Percentiles rank a stretch among this genome's conserved stretches.
Conservation (phyloP, 495 filamentous ascomycete species). For the Oidiodendron maius region DNA sequence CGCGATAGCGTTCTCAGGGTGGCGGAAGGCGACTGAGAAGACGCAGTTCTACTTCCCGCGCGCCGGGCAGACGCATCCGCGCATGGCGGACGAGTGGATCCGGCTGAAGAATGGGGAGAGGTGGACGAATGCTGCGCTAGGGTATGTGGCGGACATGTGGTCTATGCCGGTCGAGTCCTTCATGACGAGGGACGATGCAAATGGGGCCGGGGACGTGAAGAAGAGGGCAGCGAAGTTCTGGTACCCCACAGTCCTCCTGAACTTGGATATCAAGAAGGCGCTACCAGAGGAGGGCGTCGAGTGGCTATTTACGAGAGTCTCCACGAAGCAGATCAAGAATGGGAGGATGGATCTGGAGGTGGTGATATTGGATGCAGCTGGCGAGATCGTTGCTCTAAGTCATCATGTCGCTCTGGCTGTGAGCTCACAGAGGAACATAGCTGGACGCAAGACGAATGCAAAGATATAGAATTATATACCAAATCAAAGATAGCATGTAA, state of each 20-base stretch:
- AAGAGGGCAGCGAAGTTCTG: constrained; percentile 41
- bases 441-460: constrained; percentile 14
- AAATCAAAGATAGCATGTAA: too few species aligned
- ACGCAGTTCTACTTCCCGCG: constrained; percentile 51
- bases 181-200: constrained; percentile 7
- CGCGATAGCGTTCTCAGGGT: constrained; percentile 35
- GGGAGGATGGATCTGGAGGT: constrained; percentile 64
- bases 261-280: constrained; percentile 59
- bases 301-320: constrained; percentile 58
- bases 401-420: constrained; percentile 56
- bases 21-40: constrained; percentile 49
- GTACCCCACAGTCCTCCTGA: constrained; percentile 75
- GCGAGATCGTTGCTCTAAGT: constrained; percentile 55
- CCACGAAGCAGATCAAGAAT: constrained; percentile 50
- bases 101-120: constrained; percentile 40
- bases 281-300: constrained; percentile 53
- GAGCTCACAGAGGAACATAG: constrained; percentile 12
- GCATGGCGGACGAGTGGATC: constrained; percentile 62
- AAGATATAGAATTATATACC: constrained; percentile 15
- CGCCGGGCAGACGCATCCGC: constrained; percentile 31
- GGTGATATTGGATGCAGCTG: constrained; percentile 48
- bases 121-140: constrained; percentile 50
- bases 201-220: constrained; percentile 13
- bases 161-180: constrained; percentile 47
- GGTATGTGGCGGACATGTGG: constrained; percentile 59